These are phyloP conservation scores for Gryganskiella cystojenkinii DNA, from an alignment of 192 early-diverging fungal species.

Conservation along the genomic window DNA sequence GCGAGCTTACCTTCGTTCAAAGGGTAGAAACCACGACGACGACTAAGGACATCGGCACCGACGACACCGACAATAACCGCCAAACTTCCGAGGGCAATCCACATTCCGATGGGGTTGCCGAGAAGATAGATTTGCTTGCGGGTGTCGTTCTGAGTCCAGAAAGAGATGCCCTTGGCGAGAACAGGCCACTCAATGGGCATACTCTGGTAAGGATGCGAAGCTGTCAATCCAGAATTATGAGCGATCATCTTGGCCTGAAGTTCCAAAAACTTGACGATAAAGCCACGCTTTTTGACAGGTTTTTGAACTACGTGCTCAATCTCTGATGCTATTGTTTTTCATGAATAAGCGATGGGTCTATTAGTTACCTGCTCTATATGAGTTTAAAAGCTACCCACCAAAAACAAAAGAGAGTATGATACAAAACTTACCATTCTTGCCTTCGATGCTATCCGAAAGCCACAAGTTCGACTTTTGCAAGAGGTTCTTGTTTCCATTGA, in stretches of 20 bases:
- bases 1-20: constrained; percentile 59
- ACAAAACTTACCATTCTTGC: constrained; percentile 69
- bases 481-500: constrained; percentile 93
- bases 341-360: too few relatives aligned
- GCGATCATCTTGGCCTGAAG: constrained; percentile 90
- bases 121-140: constrained; percentile 88
- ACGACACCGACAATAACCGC: constrained; percentile 68
- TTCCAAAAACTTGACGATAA: constrained; percentile 88
- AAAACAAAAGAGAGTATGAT: background rate
- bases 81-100: constrained; percentile 71
- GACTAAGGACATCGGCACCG: constrained; percentile 75
- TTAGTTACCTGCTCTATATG: too few relatives aligned
- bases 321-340: constrained; percentile 60
- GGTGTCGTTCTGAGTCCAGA: constrained; percentile 86
- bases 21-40: constrained; percentile 78
- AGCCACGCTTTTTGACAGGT: constrained; percentile 65
- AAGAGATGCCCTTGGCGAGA: constrained; percentile 87
- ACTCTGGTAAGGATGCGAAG: constrained; percentile 93
- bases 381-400: too few relatives aligned
- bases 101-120: constrained; percentile 93
- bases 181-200: constrained; percentile 89
- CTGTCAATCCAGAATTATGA: constrained; percentile 90
- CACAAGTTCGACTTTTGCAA: constrained; percentile 80
- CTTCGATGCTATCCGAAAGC: constrained; percentile 82
- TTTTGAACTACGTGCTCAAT: constrained; percentile 61